Conservation (phyloP, 495 filamentous ascomycete species). For the Pseudevernia furfuracea region DNA sequence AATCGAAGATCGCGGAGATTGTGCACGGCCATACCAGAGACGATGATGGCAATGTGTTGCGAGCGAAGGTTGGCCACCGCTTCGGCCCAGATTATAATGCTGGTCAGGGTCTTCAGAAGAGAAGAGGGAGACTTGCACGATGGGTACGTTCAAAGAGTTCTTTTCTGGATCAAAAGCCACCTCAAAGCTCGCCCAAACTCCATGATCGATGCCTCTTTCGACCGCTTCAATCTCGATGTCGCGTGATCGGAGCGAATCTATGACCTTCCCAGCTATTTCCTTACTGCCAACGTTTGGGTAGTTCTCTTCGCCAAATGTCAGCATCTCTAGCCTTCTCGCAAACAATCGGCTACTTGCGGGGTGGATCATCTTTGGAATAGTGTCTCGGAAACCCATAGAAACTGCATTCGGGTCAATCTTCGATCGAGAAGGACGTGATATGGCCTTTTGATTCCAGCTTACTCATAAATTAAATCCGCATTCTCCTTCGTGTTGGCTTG, state of each 20-base stretch:
- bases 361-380: constrained; percentile 36
- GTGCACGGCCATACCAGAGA: constrained; percentile 82
- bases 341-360: not conserved
- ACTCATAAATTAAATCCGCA: constrained; percentile 78
- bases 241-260: constrained; percentile 48
- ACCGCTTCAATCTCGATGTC: constrained; percentile 59
- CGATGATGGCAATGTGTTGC: constrained; percentile 64
- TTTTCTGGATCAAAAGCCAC: constrained; percentile 58
- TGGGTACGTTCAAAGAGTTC: constrained; percentile 70
- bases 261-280: constrained; percentile 57
- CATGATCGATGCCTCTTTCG: constrained; percentile 70
- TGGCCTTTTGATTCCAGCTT: constrained; percentile 22
- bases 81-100: constrained; percentile 63
- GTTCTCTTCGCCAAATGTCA: constrained; percentile 34
- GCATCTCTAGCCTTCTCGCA: constrained; percentile 36
- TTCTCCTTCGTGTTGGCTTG: constrained; percentile 64
- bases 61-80: constrained; percentile 62
- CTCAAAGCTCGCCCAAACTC: constrained; percentile 69
- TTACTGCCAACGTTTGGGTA: constrained; percentile 64
- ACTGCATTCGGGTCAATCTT: constrained; percentile 29
- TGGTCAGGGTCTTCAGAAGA: constrained; percentile 57
- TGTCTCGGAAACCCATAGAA: constrained; percentile 72
- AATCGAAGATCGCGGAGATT: constrained; percentile 63
- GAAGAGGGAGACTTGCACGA: constrained; percentile 77
- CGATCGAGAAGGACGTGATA: not conserved